Conservation (phyloP, 2,329 filamentous ascomycete genomes). For the Phialophora chinensis region DNA sequence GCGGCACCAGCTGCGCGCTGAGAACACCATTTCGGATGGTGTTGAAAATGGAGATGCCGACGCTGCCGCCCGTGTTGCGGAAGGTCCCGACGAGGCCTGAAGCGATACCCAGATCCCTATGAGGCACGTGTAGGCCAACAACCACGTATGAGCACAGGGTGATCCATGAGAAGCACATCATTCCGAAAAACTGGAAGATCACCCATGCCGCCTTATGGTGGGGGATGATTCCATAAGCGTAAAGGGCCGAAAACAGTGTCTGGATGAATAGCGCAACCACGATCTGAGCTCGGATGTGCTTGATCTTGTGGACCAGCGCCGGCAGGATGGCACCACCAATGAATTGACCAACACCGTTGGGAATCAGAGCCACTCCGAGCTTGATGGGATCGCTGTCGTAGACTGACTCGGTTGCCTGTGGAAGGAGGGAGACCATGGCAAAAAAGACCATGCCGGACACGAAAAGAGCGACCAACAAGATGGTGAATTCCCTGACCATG, state of each 20-base stretch:
- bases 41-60: slow-evolving; percentile 40
- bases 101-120: slow-evolving; percentile 23
- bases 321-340: slow-evolving; percentile 18
- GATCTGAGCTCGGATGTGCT: slow-evolving; percentile 24
- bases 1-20: not conserved
- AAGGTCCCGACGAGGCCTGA: slow-evolving; percentile 28
- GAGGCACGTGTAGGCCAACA: slow-evolving; percentile 23
- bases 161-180: slow-evolving; percentile 23
- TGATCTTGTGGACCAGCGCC: slow-evolving; percentile 24
- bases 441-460: slow-evolving; percentile 51
- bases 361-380: slow-evolving; percentile 50
- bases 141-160: slow-evolving; percentile 24
- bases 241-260: slow-evolving; percentile 38
- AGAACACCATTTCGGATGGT: slow-evolving; percentile 36
- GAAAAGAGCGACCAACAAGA: slow-evolving; percentile 19
- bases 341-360: slow-evolving; percentile 22
- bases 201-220: slow-evolving; percentile 35
- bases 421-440: slow-evolving; percentile 55
- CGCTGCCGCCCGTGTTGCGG: slow-evolving; percentile 33
- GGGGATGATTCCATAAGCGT: slow-evolving; percentile 20
- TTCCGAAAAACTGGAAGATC: slow-evolving; percentile 37
- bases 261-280: slow-evolving; percentile 37
- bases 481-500: slow-evolving; percentile 21
- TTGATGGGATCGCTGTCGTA: slow-evolving; percentile 49
- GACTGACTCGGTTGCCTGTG: slow-evolving; percentile 49